Conservation (phyloP, 2,329 filamentous ascomycete genomes). For the Aspergillus fumigatus region DNA sequence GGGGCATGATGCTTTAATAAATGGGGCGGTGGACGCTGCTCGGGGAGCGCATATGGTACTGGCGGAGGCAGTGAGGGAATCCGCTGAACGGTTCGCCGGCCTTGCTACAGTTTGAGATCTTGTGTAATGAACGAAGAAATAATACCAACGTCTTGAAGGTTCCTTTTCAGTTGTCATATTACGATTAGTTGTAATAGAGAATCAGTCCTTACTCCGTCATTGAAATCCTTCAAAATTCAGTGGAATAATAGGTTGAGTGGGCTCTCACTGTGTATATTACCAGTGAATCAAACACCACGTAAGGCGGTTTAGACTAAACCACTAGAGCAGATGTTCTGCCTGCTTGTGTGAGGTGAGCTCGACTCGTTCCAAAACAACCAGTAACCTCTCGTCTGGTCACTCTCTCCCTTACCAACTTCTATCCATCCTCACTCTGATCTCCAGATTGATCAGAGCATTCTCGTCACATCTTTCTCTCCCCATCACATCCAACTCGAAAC, state of each 20-base stretch:
- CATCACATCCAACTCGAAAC: background rate
- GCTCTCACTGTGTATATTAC: background rate
- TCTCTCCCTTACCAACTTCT: background rate
- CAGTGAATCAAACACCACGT: background rate
- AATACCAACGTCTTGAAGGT: slow-evolving; percentile 11
- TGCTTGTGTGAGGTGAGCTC: background rate
- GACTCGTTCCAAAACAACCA: background rate
- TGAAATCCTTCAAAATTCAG: background rate
- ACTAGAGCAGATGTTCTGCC: background rate
- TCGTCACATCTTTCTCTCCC: background rate
- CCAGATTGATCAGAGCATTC: background rate
- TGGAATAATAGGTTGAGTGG: background rate
- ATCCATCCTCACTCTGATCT: background rate
- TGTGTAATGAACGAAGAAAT: slow-evolving; percentile 24
- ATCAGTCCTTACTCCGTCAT: background rate
- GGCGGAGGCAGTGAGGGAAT: slow-evolving; percentile 58
- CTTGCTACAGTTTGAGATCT: slow-evolving; percentile 9
- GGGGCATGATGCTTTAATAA: slow-evolving; percentile 51
- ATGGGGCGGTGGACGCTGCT: slow-evolving; percentile 61
- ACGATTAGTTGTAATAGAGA: slow-evolving; percentile 17
- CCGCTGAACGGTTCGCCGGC: slow-evolving; percentile 40
- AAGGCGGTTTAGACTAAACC: background rate
- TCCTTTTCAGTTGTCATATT: slow-evolving; percentile 4
- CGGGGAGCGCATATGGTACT: slow-evolving; percentile 56
- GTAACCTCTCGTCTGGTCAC: background rate